Conservation (phyloP, 2,329 filamentous ascomycete genomes). For the Phialophora macrospora region DNA sequence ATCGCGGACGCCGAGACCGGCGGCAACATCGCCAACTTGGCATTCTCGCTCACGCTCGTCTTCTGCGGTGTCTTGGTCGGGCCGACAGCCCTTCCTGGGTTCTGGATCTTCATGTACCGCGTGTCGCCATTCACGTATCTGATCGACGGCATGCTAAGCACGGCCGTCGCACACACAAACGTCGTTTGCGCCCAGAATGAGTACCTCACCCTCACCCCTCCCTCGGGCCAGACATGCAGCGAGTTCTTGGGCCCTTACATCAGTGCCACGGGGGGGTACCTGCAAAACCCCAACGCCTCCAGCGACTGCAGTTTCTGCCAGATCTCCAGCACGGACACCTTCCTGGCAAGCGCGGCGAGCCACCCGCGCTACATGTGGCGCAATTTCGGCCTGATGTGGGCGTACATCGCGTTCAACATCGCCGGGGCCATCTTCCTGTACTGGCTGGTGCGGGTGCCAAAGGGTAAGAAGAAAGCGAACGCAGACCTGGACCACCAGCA, state of each 20-base stretch:
- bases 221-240: constrained; percentile 63
- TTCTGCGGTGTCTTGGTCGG: constrained; percentile 68
- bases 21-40: constrained; percentile 64
- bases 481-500: constrained; percentile 1
- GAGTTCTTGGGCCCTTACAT: constrained; percentile 64
- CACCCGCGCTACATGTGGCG: constrained; percentile 62
- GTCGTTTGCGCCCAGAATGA: constrained; percentile 74
- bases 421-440: constrained; percentile 64
- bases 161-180: constrained; percentile 68
- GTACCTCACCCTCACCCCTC: constrained; percentile 65
- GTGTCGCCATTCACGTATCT: constrained; percentile 83
- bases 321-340: constrained; percentile 54
- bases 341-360: constrained; percentile 50
- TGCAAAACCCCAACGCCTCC: constrained; percentile 56
- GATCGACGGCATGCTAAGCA: constrained; percentile 71
- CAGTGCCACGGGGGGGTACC: constrained; percentile 52
- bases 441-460: constrained; percentile 64
- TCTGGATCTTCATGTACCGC: constrained; percentile 80
- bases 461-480: constrained; percentile 34
- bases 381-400: constrained; percentile 73
- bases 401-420: constrained; percentile 68
- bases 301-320: constrained; percentile 57
- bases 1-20: constrained; percentile 72
- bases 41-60: constrained; percentile 63
- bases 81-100: constrained; percentile 64